Base-by-base conservation (phyloP, 208 protist genomes). In the Wallacemonas sp. region DNA sequence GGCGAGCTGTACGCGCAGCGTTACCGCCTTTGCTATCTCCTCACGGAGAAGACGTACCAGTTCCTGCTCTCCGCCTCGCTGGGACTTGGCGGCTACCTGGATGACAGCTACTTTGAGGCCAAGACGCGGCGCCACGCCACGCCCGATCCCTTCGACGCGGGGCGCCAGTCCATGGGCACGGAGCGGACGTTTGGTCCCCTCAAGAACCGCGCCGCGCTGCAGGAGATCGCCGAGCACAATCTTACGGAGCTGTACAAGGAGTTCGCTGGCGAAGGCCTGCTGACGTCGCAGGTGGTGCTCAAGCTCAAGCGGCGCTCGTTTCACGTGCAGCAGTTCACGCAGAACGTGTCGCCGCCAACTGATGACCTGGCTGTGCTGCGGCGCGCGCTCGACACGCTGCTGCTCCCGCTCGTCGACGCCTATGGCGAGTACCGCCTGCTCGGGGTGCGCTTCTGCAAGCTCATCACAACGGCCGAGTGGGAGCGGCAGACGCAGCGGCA, bases 261-360 rank as follows among this genome's bases (percentile, higher is more conserved):
- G 14, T 55, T 96, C 47, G 29, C 64, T 0, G 38, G 70, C 32
- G 48, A 87, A 30, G 74, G 32, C 11, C 61, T 92, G 12, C 44
- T 91, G n/a, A 75, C 68, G 9, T 61, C 71, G 21, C 85, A 92
- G 46, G 64, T 96, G 19, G 83, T 88, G 34, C 65, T 96, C 12
- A 93, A 91, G 70, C 68, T 92, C 36, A 93, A 93, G 70, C 69
- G 78, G 61, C 65, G 44, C 56, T 83, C 39, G 26, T 96, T 92
- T 63, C 80, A 79, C 12, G 76, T 91, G 24, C 76, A 84, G 38
- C 83, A 96, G 65, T 80, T 83, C 70, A 86, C 72, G 54, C 80
- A 87, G 61, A 75, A 58, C 2, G 23, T 93, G n/a, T 1, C 33
- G 23, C 38, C 63, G 0, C 70, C 78, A 48, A 84, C 82, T 1